A percentile compares a stretch with the other conserved stretches of the same genome.
phyloP scores from a whole-genome alignment of 257 asterid species.

The Petunia axillaris region DNA sequence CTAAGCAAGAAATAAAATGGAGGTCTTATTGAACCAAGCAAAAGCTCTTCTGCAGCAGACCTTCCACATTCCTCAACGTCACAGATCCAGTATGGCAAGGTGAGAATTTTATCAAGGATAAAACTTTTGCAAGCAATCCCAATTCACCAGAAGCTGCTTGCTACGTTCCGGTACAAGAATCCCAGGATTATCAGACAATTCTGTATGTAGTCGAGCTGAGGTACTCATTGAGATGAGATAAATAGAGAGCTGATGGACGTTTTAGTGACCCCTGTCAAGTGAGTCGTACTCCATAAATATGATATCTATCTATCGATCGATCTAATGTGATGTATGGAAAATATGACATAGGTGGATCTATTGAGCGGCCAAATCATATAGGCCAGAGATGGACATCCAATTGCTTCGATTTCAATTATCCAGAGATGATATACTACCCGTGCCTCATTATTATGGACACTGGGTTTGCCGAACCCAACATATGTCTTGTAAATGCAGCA shows the following conservation, averaged over 20 bases:
- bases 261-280: conserved; percentile 25
- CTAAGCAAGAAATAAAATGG: conserved; percentile 58
- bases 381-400: too few relatives aligned
- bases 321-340: too few relatives aligned
- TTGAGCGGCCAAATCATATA: too few relatives aligned
- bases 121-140: conserved; percentile 78
- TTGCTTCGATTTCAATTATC: too few relatives aligned
- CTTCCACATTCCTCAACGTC: conserved; percentile 87
- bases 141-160: conserved; percentile 65
- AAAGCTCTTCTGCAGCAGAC: conserved; percentile 60
- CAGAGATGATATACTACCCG: too few relatives aligned
- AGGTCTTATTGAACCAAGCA: conserved; percentile 48
- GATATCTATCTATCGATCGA: too few relatives aligned
- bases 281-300: too few relatives aligned
- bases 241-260: conserved; percentile 44
- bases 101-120: conserved; percentile 43
- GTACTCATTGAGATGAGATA: conserved; percentile 75
- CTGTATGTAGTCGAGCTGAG: conserved; percentile 59
- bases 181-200: conserved; percentile 69
- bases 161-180: conserved; percentile 65
- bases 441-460: conserved; percentile 36
- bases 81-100: conserved; percentile 83
- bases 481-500: conserved; percentile 46
- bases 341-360: too few relatives aligned
- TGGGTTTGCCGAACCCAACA: conserved; percentile 37